Evolutionary conservation across 2,329 filamentous ascomycete genomes (phyloP).

Genomic region (Aspergillus hortae): DNA sequence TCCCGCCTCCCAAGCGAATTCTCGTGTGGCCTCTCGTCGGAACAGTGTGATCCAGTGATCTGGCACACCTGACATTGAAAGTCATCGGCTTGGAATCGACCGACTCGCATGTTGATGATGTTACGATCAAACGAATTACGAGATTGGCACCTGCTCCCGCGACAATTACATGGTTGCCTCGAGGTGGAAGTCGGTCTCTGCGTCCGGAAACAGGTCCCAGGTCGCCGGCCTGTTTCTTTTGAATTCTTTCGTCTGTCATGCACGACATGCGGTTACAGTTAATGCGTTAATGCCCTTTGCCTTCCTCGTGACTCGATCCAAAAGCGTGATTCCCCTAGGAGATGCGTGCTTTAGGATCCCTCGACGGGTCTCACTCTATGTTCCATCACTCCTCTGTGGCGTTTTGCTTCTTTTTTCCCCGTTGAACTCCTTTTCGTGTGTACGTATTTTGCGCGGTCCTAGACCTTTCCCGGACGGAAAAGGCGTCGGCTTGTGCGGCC

Average conservation of each 20-base stretch:
- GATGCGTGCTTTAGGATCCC: no score
- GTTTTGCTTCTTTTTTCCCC: background rate
- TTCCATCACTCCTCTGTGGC: no score
- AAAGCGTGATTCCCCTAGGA: no score
- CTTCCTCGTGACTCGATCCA: no score
- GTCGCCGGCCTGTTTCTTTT: background rate
- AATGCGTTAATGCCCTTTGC: no score
- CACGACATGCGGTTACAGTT: no score
- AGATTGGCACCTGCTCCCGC: background rate
- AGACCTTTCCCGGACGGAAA: background rate
- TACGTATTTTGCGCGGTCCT: background rate
- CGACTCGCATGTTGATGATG: background rate
- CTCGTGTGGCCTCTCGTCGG: conserved; percentile 28
- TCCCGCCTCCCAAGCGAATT: conserved; percentile 27
- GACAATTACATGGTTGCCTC: no score
- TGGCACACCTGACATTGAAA: background rate
- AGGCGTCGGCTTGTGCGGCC: no score
- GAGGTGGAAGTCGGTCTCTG: background rate
- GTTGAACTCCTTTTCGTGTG: background rate
- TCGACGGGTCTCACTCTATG: no score
- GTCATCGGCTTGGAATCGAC: no score
- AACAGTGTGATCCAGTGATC: conserved; percentile 18
- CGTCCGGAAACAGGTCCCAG: background rate
- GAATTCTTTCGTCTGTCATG: no score
- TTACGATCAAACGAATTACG: background rate